Evolutionary conservation across 2,329 filamentous ascomycete genomes (phyloP), one percentile per base, ranked within the genome.

Genomic region (Ophiocordyceps camponoti-leonardi): DNA sequence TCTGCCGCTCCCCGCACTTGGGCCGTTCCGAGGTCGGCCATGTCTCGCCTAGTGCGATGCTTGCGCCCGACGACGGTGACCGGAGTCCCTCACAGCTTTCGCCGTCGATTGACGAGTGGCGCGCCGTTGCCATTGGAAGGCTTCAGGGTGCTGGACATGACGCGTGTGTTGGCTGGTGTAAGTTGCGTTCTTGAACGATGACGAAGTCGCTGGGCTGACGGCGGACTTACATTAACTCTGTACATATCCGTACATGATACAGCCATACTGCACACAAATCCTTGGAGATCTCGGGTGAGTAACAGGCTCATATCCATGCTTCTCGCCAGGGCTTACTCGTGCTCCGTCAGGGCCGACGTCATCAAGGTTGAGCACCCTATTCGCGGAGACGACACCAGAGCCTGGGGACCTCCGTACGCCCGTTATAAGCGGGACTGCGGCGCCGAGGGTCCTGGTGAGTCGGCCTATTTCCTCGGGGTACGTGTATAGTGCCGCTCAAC

Each of bases 211-310:
- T 13, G n/a, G n/a, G 30, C 20, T 44, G 44, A 28, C 47, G 35
- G 8, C 5, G 39, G n/a, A 10, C 12, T 28, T n/a, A 14, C 22
- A 23, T 23, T n/a, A n/a, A n/a, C n/a, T n/a, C 3, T 23, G 22
- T 23, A 23, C 22, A 23, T 23, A 6, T 6, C 22, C n/a, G n/a
- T n/a, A n/a, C n/a, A n/a, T n/a, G n/a, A n/a, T 23, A 23, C 56
- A 96, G 86, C 92, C 92, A 52, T 96, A 96, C 59, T 95, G 87
- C 56, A 96, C 92, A 35, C 92, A 98, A 62, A 95, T 98, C 45
- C 67, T 98, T 11, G 92, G 90, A 47, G 92, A 98, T 64, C 73
- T 98, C 54, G 92, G 92, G 90, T 94, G 77, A 61, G 78, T 51
- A 12, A 13, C 11, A 44, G 16, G 20, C 6, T 30, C 30, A 11